These are phyloP conservation scores for Closterium sp. DNA, from an alignment of 139 green algal species.

Conservation along the genomic window DNA sequence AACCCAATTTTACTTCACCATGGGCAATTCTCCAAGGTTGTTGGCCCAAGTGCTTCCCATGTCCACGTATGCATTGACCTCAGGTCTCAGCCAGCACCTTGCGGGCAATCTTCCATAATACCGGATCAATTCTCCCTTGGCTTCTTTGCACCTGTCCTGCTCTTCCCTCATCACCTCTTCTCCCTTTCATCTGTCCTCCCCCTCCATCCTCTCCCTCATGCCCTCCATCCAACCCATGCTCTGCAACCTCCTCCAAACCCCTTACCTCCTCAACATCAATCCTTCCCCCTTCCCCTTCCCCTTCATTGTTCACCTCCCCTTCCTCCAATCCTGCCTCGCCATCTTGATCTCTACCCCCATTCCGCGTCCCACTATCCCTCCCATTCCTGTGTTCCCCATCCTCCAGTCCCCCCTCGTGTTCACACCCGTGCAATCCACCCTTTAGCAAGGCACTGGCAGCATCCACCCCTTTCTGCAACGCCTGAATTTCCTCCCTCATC, in stretches of 20 bases:
- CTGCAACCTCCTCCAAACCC: neutral
- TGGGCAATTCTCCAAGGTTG: no score
- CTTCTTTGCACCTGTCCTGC: neutral
- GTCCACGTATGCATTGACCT: no score
- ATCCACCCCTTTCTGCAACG: neutral
- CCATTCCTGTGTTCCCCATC: neutral
- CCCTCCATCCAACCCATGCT: neutral
- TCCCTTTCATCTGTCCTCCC: neutral
- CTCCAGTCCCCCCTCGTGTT: neutral
- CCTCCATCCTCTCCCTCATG: neutral
- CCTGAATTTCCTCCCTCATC: neutral
- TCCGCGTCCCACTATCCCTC: neutral
- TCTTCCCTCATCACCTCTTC: neutral
- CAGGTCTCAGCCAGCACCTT: neutral
- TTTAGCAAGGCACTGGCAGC: neutral
- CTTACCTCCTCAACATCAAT: neutral
- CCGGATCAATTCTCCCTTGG: neutral
- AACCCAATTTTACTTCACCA: no score
- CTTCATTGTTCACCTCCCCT: no score
- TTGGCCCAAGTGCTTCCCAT: no score
- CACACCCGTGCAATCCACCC: neutral
- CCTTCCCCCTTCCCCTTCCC: no score
- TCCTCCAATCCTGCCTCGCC: neutral
- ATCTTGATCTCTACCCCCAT: neutral
- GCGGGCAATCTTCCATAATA: neutral